Conservation (phyloP, 805 yeast species). For the Vanderwaltozyma verrucispora region DNA sequence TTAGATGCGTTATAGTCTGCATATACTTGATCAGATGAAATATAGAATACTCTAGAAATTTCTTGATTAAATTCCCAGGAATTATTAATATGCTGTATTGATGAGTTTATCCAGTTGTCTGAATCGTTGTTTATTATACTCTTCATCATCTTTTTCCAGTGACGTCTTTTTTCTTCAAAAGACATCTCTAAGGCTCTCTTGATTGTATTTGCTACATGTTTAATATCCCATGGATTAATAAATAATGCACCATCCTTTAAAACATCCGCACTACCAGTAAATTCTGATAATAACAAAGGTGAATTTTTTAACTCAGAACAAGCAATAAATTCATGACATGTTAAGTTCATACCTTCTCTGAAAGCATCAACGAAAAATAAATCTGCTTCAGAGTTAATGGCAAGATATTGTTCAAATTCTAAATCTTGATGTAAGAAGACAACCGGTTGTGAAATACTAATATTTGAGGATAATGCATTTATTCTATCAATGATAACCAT, state of each 20-base stretch:
- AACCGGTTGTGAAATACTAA: constrained; percentile 73
- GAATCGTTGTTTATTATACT: constrained; percentile 61
- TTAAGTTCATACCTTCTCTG: constrained; percentile 94
- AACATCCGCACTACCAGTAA: constrained; percentile 86
- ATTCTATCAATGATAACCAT: constrained; percentile 75
- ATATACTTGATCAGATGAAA: constrained; percentile 22
- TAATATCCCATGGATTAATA: constrained; percentile 87
- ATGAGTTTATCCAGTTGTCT: constrained; percentile 56
- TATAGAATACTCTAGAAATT: constrained; percentile 27
- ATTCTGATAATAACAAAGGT: constrained; percentile 81
- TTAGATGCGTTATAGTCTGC: constrained; percentile 22
- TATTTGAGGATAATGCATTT: constrained; percentile 62
- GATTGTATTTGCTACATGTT: constrained; percentile 53
- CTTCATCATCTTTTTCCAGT: constrained; percentile 55
- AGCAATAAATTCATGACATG: constrained; percentile 87
- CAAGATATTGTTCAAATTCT: constrained; percentile 81
- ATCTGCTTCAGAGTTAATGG: constrained; percentile 77
- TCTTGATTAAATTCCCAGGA: constrained; percentile 43
- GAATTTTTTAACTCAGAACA: constrained; percentile 64
- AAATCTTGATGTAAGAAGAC: constrained; percentile 82
- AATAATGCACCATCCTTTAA: constrained; percentile 59
- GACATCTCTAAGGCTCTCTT: constrained; percentile 56
- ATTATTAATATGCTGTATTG: constrained; percentile 42
- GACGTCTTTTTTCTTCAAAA: constrained; percentile 40
- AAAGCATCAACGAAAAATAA: constrained; percentile 79